Percentiles rank a stretch among this genome's conserved stretches.
Evolutionary conservation across 202 grass and related monocot species (phyloP).

Genomic region (Alloteropsis angusta): DNA sequence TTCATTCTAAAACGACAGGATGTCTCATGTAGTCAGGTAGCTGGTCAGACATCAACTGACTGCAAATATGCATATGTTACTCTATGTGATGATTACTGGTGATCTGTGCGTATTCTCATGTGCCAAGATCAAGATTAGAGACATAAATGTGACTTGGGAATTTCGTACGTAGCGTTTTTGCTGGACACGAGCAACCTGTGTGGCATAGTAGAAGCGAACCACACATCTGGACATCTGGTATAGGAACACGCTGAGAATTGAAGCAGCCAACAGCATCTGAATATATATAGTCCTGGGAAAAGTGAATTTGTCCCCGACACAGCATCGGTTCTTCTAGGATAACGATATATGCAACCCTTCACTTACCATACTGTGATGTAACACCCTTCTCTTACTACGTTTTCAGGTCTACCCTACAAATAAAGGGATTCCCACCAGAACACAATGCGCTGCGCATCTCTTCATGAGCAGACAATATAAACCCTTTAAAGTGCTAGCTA

Average conservation of each 20-base stretch:
- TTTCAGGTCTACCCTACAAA: neutral
- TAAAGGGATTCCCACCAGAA: neutral
- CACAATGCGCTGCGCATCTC: neutral
- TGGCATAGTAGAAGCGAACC: neutral
- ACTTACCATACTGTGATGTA: neutral
- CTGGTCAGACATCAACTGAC: neutral
- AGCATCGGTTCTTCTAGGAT: conserved; percentile 18
- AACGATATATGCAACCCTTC: neutral
- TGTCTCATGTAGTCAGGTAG: neutral
- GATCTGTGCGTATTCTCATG: neutral
- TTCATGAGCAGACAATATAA: neutral
- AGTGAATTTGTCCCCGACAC: neutral
- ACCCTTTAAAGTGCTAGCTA: neutral
- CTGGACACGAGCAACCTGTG: neutral
- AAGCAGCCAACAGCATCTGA: neutral
- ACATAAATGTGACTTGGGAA: neutral
- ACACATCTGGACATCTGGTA: neutral
- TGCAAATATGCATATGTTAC: neutral
- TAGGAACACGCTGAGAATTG: neutral
- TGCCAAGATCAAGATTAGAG: neutral
- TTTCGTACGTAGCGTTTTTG: neutral
- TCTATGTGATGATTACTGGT: neutral
- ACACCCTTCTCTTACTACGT: neutral
- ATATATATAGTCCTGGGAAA: neutral
- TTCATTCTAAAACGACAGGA: neutral